Evolutionary conservation across 805 yeast species (phyloP).

Genomic region (Kodamaea sagamina): DNA sequence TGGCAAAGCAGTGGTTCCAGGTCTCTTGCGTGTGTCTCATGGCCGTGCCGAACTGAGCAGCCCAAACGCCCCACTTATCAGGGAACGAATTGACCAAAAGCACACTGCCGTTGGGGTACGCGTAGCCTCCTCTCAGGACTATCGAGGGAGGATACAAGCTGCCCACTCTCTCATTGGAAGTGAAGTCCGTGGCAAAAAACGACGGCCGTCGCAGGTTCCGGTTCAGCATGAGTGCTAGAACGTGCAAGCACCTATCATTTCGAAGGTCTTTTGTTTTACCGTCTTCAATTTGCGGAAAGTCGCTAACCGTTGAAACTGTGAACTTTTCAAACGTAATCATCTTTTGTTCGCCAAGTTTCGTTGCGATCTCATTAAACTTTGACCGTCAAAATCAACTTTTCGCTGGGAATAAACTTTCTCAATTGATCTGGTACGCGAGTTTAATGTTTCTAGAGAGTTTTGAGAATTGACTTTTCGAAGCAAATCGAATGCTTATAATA

Average conservation of each 20-base stretch:
- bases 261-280: not conserved
- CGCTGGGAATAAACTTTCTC: too few species aligned
- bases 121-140: not conserved
- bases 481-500: too few species aligned
- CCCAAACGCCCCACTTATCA: not conserved
- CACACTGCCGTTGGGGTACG: not conserved
- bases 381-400: too few species aligned
- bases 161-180: not conserved
- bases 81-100: not conserved
- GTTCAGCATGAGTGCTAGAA: constrained; percentile 1
- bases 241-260: constrained; percentile 4
- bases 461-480: too few species aligned
- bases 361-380: too few species aligned
- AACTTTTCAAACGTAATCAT: not conserved
- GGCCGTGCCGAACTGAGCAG: not conserved
- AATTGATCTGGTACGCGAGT: too few species aligned
- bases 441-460: too few species aligned
- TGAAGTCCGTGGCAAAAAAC: constrained; percentile 9
- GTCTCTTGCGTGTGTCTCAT: not conserved
- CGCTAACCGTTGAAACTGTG: not conserved
- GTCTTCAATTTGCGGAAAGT: not conserved
- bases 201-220: constrained; percentile 4
- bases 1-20: not conserved
- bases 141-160: constrained; percentile 3
- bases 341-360: not conserved